Conservation (phyloP, 805 yeast genomes). For the Candida berthetii region DNA sequence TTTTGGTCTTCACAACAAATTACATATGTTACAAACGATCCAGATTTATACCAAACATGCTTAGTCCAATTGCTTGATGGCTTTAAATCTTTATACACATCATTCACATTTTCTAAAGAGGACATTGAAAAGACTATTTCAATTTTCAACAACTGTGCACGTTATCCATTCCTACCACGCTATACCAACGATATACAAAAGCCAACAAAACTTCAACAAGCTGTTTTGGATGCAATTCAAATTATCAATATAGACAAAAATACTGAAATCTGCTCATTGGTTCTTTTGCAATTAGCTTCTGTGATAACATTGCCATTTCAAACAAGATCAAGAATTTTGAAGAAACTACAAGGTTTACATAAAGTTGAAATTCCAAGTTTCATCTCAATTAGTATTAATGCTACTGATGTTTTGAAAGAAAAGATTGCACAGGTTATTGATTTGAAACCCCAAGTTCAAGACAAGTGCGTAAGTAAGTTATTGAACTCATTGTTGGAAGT, state of each 20-base stretch:
- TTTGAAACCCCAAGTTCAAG: conserved; percentile 31
- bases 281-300: conserved; percentile 48
- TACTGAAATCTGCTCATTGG: conserved; percentile 31
- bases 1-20: conserved; percentile 45
- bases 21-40: conserved; percentile 33
- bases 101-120: conserved; percentile 24
- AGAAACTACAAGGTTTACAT: conserved; percentile 38
- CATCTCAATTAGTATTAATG: conserved; percentile 46
- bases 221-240: conserved; percentile 46
- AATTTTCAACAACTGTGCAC: conserved; percentile 57
- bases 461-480: conserved; percentile 38
- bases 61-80: conserved; percentile 47
- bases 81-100: conserved; percentile 41
- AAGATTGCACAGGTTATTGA: conserved; percentile 28
- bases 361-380: conserved; percentile 52
- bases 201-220: conserved; percentile 57
- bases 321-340: conserved; percentile 48
- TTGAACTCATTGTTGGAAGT: conserved; percentile 47
- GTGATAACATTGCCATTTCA: conserved; percentile 56
- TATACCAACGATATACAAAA: conserved; percentile 45
- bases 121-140: conserved; percentile 44
- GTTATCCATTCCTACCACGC: conserved; percentile 69
- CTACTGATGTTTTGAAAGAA: conserved; percentile 33
- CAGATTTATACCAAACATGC: conserved; percentile 49
- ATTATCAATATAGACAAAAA: conserved; percentile 22